A percentile compares a stretch with the other conserved stretches of the same genome.
Evolutionary conservation across 176 grass and related monocot species (phyloP).

Genomic region (Saccharum spontaneum): DNA sequence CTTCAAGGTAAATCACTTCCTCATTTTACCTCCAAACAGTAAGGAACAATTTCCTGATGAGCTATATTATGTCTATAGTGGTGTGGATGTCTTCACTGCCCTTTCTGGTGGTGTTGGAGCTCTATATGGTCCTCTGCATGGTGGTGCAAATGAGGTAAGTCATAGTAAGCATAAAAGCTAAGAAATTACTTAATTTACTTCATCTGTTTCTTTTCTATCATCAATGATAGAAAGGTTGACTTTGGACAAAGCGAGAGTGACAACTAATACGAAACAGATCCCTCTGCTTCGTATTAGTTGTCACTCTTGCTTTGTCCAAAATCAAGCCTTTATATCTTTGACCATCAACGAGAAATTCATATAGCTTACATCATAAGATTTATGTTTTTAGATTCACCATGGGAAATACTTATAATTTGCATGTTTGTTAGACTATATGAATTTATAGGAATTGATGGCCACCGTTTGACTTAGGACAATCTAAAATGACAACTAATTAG

Average conservation of each 20-base stretch:
- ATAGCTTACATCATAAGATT: neutral
- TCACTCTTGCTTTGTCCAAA: neutral
- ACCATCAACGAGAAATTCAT: neutral
- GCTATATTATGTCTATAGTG: conserved; percentile 57
- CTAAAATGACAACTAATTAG: neutral
- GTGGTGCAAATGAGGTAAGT: conserved; percentile 93
- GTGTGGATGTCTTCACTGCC: conserved; percentile 95
- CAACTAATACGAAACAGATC: neutral
- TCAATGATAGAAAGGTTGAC: neutral
- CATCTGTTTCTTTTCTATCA: neutral
- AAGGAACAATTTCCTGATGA: conserved; percentile 36
- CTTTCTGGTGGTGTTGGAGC: conserved; percentile 97
- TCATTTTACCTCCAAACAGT: conserved; percentile 6
- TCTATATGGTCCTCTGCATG: conserved; percentile 96
- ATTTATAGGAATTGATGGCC: neutral
- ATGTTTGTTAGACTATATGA: neutral
- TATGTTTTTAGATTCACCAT: neutral
- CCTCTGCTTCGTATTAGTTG: neutral
- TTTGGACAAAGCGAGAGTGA: neutral
- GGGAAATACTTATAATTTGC: neutral
- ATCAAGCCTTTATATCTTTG: neutral
- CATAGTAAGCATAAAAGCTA: conserved; percentile 2
- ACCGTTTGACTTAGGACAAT: neutral
- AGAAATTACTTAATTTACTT: neutral
- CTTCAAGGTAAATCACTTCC: conserved; percentile 71